phyloP scores from a whole-genome alignment of 2,329 filamentous ascomycete genomes.

The Geosmithia flava region DNA sequence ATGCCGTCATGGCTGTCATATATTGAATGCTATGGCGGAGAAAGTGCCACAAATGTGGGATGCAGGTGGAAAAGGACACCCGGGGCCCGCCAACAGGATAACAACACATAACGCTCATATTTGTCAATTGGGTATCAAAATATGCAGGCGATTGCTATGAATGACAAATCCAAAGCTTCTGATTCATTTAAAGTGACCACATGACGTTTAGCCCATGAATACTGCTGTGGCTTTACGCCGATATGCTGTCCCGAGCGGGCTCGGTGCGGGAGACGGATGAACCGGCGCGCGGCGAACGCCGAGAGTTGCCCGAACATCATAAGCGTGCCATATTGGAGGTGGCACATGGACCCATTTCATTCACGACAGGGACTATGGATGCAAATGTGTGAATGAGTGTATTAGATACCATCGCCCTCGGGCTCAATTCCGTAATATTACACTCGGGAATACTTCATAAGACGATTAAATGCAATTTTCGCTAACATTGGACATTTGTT shows the following conservation, averaged over 20 bases:
- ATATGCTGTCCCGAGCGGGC: too few species aligned
- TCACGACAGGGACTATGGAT: background rate
- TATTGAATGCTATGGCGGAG: too few species aligned
- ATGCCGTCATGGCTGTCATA: too few species aligned
- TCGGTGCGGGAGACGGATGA: background rate
- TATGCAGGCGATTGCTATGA: background rate
- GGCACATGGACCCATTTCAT: too few species aligned
- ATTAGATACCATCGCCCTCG: background rate
- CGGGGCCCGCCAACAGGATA: background rate
- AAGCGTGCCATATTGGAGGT: too few species aligned
- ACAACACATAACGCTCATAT: too few species aligned
- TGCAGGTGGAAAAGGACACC: background rate
- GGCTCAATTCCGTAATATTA: background rate
- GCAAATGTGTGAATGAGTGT: background rate
- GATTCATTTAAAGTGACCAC: background rate
- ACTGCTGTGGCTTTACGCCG: background rate
- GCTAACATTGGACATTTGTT: background rate
- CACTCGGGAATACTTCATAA: background rate
- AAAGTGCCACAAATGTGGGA: too few species aligned
- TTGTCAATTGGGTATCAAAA: background rate
- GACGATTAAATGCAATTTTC: background rate
- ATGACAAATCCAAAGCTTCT: background rate
- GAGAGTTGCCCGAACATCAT: background rate
- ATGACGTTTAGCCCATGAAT: background rate
- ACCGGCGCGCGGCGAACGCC: background rate